Base-by-base conservation (phyloP, 176 grass and related monocot species). In the Stipa capillata region DNA sequence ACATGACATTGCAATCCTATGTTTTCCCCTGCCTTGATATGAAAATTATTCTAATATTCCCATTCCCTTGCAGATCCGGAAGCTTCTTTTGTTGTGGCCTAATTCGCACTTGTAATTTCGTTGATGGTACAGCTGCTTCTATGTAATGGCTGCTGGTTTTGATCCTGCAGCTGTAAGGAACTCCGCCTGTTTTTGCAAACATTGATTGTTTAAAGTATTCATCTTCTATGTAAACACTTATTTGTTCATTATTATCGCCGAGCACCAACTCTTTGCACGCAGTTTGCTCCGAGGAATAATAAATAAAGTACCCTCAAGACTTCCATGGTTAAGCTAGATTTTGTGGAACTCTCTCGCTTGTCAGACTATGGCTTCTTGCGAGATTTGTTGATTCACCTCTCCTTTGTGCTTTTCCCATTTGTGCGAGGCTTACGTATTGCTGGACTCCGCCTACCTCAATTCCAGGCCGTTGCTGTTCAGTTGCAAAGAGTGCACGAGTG, bases 171-270 rank as follows among this genome's bases (percentile, higher is more conserved):
- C 64, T 47, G 45, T 74, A 72, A 37, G 5, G 71, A 65, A 67
- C 15, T 63, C 54, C 1, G 3, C 55, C 71, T 72, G 72, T 81
- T 89, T 89, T 85, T 82, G 78, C 72, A 49, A 77, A 76, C 43
- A 85, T 85, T 56, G 72, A 85, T 85, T 85, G 57, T 82, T 89
- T 78, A 73, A 78, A 85, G 72, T 89, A 73, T 85, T 82, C 78
- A 81, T 82, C 78, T 21, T 47, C 56, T 82, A 82, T 89, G 78
- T 82, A 78, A 74, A 77, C 74, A 89, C 65, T 82, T 89, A 89
- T 85, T 85, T 85, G 78, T 89, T 85, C 65, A 89, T 89, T 89
- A 82, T 78, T 82, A 65, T 82, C 57, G 65, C 47, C 0, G 78
- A 73, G 83, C 87, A 77, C 23, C 49, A 34, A 82, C 71, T 78